phyloP scores from a whole-genome alignment of 306 rosid species.

The Medicago lupulina region DNA sequence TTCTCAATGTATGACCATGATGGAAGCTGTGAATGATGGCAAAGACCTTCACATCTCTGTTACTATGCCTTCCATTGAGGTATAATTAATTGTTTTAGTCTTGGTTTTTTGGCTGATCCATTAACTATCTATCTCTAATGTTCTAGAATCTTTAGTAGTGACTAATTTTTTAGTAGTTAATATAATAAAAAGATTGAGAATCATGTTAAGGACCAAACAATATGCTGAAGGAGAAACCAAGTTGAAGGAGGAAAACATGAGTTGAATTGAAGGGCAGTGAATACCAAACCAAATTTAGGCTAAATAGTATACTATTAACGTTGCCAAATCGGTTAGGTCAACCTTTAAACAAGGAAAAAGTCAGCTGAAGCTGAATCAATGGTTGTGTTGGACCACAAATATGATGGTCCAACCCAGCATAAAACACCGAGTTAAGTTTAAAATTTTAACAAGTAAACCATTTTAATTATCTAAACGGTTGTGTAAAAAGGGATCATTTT shows the following conservation, averaged over 20 bases:
- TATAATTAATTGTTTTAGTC: conserved; percentile 33
- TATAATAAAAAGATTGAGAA: no score
- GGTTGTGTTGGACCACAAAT: not conserved
- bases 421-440: no score
- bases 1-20: conserved; percentile 91
- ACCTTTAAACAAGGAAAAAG: not conserved
- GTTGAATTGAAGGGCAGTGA: no score
- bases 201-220: no score
- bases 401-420: not conserved
- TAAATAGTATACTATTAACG: no score
- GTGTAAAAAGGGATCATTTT: no score
- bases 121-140: not conserved
- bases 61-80: conserved; percentile 95
- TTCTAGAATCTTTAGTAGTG: not conserved
- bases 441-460: no score
- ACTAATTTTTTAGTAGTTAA: not conserved
- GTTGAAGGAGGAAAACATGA: no score
- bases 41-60: conserved; percentile 89
- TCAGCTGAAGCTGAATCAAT: not conserved
- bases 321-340: not conserved
- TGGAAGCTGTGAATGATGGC: conserved; percentile 82
- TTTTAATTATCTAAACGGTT: no score
- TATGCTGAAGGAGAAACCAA: no score
- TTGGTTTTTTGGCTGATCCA: not conserved
- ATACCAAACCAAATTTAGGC: no score